A percentile compares a stretch with the other conserved stretches of the same genome.
phyloP scores from a whole-genome alignment of 2,329 filamentous ascomycete species.

The Ophiostoma fasciatum region DNA sequence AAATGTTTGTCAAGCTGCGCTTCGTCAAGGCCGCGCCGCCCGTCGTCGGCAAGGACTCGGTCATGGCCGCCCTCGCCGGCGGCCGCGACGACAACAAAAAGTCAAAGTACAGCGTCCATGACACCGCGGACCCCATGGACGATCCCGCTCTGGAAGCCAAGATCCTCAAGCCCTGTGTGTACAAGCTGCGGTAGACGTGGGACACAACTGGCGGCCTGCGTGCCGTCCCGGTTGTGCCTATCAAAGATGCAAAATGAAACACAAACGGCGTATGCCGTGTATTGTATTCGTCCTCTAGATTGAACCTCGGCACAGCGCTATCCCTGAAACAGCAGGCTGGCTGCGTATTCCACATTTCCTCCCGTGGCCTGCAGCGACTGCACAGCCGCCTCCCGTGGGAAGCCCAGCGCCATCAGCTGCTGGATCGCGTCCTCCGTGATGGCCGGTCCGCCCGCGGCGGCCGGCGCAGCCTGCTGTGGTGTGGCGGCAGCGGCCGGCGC shows the following conservation, averaged over 20 bases:
- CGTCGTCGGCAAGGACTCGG: slow-evolving; percentile 58
- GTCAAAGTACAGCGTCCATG: slow-evolving; percentile 44
- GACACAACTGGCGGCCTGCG: too few species aligned
- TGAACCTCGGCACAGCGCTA: too few species aligned
- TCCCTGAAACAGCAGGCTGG: slow-evolving; percentile 55
- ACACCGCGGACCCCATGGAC: slow-evolving; percentile 36
- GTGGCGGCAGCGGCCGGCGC: slow-evolving; percentile 15
- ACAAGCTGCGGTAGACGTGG: slow-evolving; percentile 79
- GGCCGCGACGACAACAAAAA: slow-evolving; percentile 23
- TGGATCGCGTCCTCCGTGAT: slow-evolving; percentile 54
- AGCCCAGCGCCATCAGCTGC: slow-evolving; percentile 63
- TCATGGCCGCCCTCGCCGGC: slow-evolving; percentile 10
- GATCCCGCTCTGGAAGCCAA: slow-evolving; percentile 45
- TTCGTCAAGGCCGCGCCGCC: slow-evolving; percentile 76
- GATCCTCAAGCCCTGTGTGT: slow-evolving; percentile 85
- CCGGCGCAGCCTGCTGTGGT: too few species aligned
- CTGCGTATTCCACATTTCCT: slow-evolving; percentile 81
- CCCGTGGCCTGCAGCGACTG: slow-evolving; percentile 68
- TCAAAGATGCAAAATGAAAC: too few species aligned
- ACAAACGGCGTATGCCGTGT: too few species aligned
- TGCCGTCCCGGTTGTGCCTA: too few species aligned
- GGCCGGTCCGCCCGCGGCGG: slow-evolving; percentile 15
- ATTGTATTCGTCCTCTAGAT: too few species aligned
- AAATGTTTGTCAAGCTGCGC: slow-evolving; percentile 97
- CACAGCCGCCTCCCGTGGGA: slow-evolving; percentile 60